Percentiles rank a stretch among this genome's conserved stretches.
phyloP scores from a whole-genome alignment of 768 basidiomycete species.

The Auriscalpium microsporum region DNA sequence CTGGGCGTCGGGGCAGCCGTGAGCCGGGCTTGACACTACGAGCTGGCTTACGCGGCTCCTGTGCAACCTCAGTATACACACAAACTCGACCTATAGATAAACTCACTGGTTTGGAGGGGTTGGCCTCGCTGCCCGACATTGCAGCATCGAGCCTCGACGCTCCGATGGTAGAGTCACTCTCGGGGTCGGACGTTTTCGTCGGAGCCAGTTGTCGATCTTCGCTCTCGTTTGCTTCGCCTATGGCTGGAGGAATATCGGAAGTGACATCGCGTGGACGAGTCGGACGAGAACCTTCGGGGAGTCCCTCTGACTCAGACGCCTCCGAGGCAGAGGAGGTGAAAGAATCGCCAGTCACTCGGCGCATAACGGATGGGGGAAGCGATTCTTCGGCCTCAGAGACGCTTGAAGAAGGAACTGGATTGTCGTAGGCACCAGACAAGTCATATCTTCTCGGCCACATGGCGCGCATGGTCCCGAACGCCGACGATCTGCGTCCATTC shows the following conservation, averaged over 20 bases:
- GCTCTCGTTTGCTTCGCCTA: not conserved
- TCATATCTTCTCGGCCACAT: conserved; percentile 66
- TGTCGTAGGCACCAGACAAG: conserved; percentile 43
- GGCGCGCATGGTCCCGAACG: conserved; percentile 57
- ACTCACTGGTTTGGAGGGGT: not conserved
- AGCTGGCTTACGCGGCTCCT: not conserved
- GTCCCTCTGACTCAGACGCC: conserved; percentile 54
- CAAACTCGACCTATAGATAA: too few species aligned
- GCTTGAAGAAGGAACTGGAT: conserved; percentile 49
- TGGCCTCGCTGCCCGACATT: not conserved
- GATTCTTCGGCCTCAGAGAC: conserved; percentile 72
- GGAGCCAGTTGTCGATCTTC: conserved; percentile 5
- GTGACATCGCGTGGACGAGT: conserved; percentile 5
- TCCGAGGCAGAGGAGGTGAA: conserved; percentile 65
- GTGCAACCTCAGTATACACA: too few species aligned
- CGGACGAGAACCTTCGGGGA: conserved; percentile 17
- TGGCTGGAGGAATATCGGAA: not conserved
- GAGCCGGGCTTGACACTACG: conserved; percentile 32
- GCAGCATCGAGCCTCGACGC: conserved; percentile 26
- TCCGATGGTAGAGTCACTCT: conserved; percentile 82
- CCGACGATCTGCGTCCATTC: conserved; percentile 42
- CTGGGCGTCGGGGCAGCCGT: conserved; percentile 52
- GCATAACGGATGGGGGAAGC: conserved; percentile 27
- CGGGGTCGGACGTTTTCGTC: conserved; percentile 47
- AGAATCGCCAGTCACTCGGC: conserved; percentile 46